Conservation (phyloP, 1,284 basidiomycete species). For the Ustilago lituana region DNA sequence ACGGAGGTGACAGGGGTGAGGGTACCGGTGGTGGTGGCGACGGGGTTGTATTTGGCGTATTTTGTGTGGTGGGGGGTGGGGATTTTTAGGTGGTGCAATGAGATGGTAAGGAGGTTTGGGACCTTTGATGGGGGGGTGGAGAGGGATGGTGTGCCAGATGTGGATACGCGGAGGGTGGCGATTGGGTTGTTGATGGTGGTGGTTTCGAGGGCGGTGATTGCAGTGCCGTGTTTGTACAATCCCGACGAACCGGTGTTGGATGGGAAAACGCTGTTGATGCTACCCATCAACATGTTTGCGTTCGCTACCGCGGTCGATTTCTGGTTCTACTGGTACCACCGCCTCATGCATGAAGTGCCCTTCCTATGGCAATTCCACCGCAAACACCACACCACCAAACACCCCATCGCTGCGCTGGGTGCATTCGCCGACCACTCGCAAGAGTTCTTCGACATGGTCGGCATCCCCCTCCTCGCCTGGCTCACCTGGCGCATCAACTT, state of each 20-base stretch:
- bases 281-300: conserved; percentile 40
- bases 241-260: conserved; percentile 18
- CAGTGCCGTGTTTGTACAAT: conserved; percentile 39
- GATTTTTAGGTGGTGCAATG: conserved; percentile 22
- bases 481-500: conserved; percentile 49
- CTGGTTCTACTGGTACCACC: conserved; percentile 63
- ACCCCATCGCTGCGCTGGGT: conserved; percentile 53
- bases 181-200: conserved; percentile 39
- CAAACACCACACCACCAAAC: conserved; percentile 59
- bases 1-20: conserved; percentile 26
- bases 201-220: conserved; percentile 21
- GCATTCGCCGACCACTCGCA: conserved; percentile 59
- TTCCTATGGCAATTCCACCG: conserved; percentile 50
- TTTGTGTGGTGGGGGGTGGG: conserved; percentile 21
- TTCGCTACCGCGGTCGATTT: conserved; percentile 50
- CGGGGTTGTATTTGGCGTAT: conserved; percentile 19
- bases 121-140: conserved; percentile 48
- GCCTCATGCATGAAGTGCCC: conserved; percentile 53
- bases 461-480: conserved; percentile 52
- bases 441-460: conserved; percentile 57
- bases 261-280: conserved; percentile 14
- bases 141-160: conserved; percentile 57
- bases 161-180: conserved; percentile 20
- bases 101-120: conserved; percentile 46
- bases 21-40: conserved; percentile 24